phyloP scores from a whole-genome alignment of 768 basidiomycete species.

The Kwoniella europaea region DNA sequence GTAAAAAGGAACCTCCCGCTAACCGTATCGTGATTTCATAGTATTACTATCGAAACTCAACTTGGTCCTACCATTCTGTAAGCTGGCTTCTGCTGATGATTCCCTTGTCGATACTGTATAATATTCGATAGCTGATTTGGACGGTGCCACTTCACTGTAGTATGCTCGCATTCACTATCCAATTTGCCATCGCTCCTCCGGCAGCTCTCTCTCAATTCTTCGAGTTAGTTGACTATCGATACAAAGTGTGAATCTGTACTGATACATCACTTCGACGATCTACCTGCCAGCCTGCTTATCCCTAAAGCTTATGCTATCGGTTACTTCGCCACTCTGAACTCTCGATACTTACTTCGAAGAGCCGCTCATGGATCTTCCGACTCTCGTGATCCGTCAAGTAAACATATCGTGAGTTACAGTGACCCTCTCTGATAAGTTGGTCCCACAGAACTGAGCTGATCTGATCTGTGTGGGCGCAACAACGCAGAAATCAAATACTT shows the following conservation, averaged over 20 bases:
- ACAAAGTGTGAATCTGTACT: background rate
- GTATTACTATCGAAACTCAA: constrained; percentile 19
- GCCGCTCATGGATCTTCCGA: background rate
- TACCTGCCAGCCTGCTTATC: constrained; percentile 11
- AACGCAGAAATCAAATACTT: constrained; percentile 19
- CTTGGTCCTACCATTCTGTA: constrained; percentile 13
- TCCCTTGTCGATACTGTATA: background rate
- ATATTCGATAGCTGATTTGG: background rate
- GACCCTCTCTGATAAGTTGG: background rate
- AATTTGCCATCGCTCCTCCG: constrained; percentile 12
- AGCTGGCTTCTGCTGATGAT: constrained; percentile 2
- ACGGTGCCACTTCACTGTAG: background rate
- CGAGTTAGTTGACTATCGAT: constrained; percentile 9
- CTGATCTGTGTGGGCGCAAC: background rate
- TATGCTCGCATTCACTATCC: constrained; percentile 14
- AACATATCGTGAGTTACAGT: constrained; percentile 2
- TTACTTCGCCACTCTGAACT: constrained; percentile 18
- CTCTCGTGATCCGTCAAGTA: background rate
- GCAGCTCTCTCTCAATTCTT: constrained; percentile 16
- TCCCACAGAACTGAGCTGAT: too few species aligned
- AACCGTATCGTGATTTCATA: background rate
- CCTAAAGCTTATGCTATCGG: constrained; percentile 21
- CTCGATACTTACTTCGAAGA: constrained; percentile 19
- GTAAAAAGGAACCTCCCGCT: background rate
- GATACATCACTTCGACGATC: background rate